Evolutionary conservation across 2,329 filamentous ascomycete species (phyloP).

Genomic region (Trichophyton simii): DNA sequence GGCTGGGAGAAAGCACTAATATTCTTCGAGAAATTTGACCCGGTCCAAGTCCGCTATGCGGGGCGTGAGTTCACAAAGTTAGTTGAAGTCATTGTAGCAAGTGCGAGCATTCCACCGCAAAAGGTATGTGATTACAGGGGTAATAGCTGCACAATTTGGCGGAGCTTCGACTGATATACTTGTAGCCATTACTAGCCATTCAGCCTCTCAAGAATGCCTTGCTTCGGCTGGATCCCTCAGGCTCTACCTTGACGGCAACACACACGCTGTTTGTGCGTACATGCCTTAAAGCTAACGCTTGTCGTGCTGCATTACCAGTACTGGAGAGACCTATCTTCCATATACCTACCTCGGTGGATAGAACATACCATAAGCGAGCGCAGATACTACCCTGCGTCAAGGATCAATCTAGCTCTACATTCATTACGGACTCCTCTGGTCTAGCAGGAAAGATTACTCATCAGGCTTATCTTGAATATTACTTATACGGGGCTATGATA

Average conservation of each 20-base stretch:
- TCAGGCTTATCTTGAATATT: conserved; percentile 48
- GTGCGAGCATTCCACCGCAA: conserved; percentile 22
- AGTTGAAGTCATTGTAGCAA: conserved; percentile 23
- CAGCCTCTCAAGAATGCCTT: conserved; percentile 33
- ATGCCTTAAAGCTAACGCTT: conserved; percentile 32
- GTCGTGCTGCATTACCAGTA: conserved; percentile 28
- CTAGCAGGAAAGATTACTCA: conserved; percentile 31
- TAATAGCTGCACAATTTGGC: not conserved
- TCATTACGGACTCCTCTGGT: conserved; percentile 27
- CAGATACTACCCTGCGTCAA: conserved; percentile 21
- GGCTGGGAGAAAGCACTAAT: conserved; percentile 40
- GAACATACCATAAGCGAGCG: conserved; percentile 16
- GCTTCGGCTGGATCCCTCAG: conserved; percentile 32
- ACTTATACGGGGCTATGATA: conserved; percentile 51
- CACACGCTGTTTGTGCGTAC: conserved; percentile 31
- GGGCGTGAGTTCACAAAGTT: conserved; percentile 24
- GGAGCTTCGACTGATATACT: not conserved
- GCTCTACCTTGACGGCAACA: conserved; percentile 32
- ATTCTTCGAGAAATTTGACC: conserved; percentile 44
- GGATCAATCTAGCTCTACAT: conserved; percentile 22
- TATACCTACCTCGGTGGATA: conserved; percentile 24
- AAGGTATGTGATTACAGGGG: conserved; percentile 20
- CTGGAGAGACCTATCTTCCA: conserved; percentile 32
- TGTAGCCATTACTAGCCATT: conserved; percentile 29
- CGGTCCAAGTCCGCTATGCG: conserved; percentile 33